These are phyloP conservation scores for Gentiana straminea DNA, from an alignment of 257 asterid species.

Conservation along the genomic window DNA sequence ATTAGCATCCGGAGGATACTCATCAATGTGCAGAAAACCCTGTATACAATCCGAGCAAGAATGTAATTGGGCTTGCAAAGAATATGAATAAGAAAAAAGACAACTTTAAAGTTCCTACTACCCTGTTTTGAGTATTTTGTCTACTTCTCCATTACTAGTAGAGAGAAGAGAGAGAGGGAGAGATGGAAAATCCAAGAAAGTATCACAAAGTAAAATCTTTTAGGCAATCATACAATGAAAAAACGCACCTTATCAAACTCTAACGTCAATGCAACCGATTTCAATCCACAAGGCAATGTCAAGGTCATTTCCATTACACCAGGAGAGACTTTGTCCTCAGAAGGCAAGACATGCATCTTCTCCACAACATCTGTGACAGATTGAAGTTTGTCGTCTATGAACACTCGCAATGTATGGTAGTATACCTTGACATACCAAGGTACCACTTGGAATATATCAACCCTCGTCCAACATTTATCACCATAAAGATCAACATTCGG, in stretches of 20 bases:
- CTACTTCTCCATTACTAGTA: too few relatives aligned
- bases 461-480: constrained; percentile 42
- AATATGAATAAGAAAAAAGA: too few relatives aligned
- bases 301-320: constrained; percentile 80
- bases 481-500: constrained; percentile 21
- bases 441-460: constrained; percentile 81
- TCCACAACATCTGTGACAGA: constrained; percentile 39
- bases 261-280: constrained; percentile 65
- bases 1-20: constrained; percentile 98
- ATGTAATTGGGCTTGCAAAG: neutral
- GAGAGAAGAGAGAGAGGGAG: too few relatives aligned
- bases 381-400: constrained; percentile 58
- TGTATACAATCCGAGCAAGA: constrained; percentile 24
- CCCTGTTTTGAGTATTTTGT: too few relatives aligned
- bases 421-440: constrained; percentile 99
- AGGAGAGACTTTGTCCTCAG: constrained; percentile 93
- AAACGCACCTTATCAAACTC: constrained; percentile 88
- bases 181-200: too few relatives aligned
- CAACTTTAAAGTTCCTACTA: too few relatives aligned
- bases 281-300: constrained; percentile 66
- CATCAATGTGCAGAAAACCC: constrained; percentile 97
- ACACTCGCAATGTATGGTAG: constrained; percentile 63
- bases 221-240: neutral
- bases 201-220: neutral
- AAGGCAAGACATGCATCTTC: constrained; percentile 64